A percentile compares a stretch with the other conserved stretches of the same genome.
Conservation (phyloP, 2,329 filamentous ascomycete genomes). For the Arthrobotrys pseudoclavata region DNA sequence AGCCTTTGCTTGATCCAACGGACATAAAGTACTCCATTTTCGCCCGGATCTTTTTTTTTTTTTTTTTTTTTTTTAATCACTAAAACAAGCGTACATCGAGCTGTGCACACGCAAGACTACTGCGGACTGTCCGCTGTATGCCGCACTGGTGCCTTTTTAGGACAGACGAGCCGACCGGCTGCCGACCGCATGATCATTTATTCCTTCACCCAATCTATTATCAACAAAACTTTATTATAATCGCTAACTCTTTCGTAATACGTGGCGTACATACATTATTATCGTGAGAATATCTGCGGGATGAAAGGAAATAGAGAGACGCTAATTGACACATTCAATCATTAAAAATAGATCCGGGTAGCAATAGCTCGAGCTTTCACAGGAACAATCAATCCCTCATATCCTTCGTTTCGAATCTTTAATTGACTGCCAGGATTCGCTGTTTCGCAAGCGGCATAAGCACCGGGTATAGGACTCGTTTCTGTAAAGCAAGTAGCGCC, state of each 20-base stretch:
- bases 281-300: not conserved
- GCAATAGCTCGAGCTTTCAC: slow-evolving; percentile 25
- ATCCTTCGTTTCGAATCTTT: slow-evolving; percentile 13
- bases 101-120: no score
- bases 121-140: not conserved
- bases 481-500: slow-evolving; percentile 36
- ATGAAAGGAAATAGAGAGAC: not conserved
- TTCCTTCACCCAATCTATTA: not conserved
- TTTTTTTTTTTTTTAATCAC: not conserved
- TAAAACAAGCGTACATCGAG: no score
- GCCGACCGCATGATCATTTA: not conserved
- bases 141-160: not conserved
- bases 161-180: not conserved
- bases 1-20: not conserved
- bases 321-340: not conserved
- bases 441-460: slow-evolving; percentile 31
- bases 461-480: slow-evolving; percentile 28
- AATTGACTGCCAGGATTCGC: slow-evolving; percentile 13
- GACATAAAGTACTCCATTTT: not conserved
- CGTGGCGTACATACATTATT: not conserved
- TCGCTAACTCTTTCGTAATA: not conserved
- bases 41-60: not conserved
- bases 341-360: slow-evolving; percentile 23
- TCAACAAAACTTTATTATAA: not conserved
- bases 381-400: slow-evolving; percentile 12